Evolutionary conservation across 208 protist species (phyloP), one percentile per base, ranked within the genome.

Genomic region (Leishmania lainsoni): DNA sequence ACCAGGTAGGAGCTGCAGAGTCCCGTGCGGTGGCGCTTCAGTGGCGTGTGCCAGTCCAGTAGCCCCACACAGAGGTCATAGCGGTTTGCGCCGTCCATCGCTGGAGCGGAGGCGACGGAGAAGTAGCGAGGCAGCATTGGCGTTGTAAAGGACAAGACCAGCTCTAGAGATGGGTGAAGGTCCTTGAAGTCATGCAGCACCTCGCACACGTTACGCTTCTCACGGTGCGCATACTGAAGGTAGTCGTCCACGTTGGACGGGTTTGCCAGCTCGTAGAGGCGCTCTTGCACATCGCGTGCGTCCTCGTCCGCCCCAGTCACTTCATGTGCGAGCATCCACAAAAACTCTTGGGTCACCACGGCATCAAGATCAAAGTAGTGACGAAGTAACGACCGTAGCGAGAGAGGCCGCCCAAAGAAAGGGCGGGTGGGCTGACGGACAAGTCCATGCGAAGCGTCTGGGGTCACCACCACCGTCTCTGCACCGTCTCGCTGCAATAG

Each of bases 141-240:
- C 10, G 77, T 77, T 20, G 89, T 59, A 66, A 94, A 93, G 75
- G 85, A 92, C 5, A 98, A 85, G 20, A 98, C 58, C 39, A 87
- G 26, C 32, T 83, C 88, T 63, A 98, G 87, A 35, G 89, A 86
- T 10, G 90, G 90, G 10, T 79, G 85, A 63, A 95, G 73, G 17
- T 80, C 54, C 35, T 80, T 81, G 79, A 96, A 98, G 86, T 98
- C 95, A 63, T 86, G 82, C 45, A 98, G 85, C n/a, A 98, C 93
- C 84, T 98, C 95, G 48, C 91, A 90, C 22, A 95, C 81, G 82
- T 95, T 98, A 52, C 95, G 89, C 84, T 98, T 98, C 84, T 98
- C 95, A 35, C 93, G 90, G 80, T 97, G 85, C 32, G 87, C 87
- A 80, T 98, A 98, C 49, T 83, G 79, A 52, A 97, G 87, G 79